Conservation (phyloP, 768 basidiomycete species). For the Boletus rubropictus region DNA sequence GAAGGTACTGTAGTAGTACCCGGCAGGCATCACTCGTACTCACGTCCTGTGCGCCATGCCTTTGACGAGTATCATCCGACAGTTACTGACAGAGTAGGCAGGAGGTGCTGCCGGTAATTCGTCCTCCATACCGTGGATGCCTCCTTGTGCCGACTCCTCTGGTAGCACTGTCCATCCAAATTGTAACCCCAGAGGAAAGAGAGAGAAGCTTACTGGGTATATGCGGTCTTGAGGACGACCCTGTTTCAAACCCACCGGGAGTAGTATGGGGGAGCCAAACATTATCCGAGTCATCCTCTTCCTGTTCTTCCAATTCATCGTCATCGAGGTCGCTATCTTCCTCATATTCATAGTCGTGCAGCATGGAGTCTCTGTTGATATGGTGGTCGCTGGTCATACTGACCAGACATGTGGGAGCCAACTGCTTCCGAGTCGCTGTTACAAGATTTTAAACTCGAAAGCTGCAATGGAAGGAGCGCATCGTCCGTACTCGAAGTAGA, state of each 20-base stretch:
- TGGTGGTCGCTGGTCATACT: constrained; percentile 21
- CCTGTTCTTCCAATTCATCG: constrained; percentile 12
- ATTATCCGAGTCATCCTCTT: background rate
- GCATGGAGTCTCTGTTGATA: constrained; percentile 14
- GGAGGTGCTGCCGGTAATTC: constrained; percentile 9
- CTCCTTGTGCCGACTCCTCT: background rate
- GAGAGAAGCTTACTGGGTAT: constrained; percentile 5
- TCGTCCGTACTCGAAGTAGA: constrained; percentile 6
- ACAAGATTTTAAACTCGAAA: background rate
- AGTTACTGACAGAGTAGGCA: constrained; percentile 19
- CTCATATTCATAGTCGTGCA: constrained; percentile 27
- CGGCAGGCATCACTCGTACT: background rate
- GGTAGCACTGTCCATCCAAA: background rate
- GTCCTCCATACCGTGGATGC: background rate
- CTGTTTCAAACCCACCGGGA: background rate
- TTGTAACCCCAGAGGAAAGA: background rate
- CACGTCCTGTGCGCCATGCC: constrained; percentile 27
- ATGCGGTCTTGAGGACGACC: constrained; percentile 2
- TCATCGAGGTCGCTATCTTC: constrained; percentile 29
- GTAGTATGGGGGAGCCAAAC: no score
- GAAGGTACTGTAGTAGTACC: background rate
- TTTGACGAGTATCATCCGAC: constrained; percentile 26
- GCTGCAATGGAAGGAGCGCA: background rate
- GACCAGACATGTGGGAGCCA: constrained; percentile 14
- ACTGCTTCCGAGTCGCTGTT: constrained; percentile 5